Percentiles rank a stretch among this genome's conserved stretches.
phyloP scores from a whole-genome alignment of 2,329 filamentous ascomycete genomes.

The Penicillium sp. region DNA sequence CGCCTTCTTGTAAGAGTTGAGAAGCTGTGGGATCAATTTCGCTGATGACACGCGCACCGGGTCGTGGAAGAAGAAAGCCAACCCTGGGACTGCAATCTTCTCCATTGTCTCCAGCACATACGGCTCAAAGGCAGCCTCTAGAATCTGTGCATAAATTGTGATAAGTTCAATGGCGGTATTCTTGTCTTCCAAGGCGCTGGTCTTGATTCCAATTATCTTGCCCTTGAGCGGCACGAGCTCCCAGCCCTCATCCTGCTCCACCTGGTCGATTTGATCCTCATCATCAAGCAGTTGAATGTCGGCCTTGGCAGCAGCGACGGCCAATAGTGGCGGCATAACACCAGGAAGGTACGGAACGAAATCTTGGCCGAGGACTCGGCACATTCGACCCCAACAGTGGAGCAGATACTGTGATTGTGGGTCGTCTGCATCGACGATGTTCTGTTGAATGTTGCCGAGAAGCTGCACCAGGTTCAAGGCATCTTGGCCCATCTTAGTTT shows the following conservation, averaged over 20 bases:
- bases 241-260: constrained; percentile 96
- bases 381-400: constrained; percentile 99
- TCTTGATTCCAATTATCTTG: constrained; percentile 98
- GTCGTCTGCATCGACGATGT: constrained; percentile 88
- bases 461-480: constrained; percentile 86
- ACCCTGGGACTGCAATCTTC: constrained; percentile 89
- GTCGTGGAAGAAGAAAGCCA: constrained; percentile 99
- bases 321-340: constrained; percentile 91
- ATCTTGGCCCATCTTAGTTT: constrained; percentile 86
- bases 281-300: constrained; percentile 96
- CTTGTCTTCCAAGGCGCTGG: constrained; percentile 95
- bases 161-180: constrained; percentile 99
- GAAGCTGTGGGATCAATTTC: constrained; percentile 88
- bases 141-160: constrained; percentile 93
- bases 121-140: constrained; percentile 90
- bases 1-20: constrained; percentile 92
- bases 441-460: constrained; percentile 82
- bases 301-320: constrained; percentile 91
- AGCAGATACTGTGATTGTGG: constrained; percentile 96
- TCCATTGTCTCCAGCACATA: constrained; percentile 95
- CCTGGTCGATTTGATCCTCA: constrained; percentile 88
- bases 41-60: constrained; percentile 94
- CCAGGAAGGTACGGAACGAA: constrained; percentile 91
- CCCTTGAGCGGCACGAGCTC: constrained; percentile 95
- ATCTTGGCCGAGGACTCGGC: constrained; percentile 84